A percentile compares a stretch with the other conserved stretches of the same genome.
Conservation (phyloP, 257 asterid genomes). For the Leptodermis oblonga region DNA sequence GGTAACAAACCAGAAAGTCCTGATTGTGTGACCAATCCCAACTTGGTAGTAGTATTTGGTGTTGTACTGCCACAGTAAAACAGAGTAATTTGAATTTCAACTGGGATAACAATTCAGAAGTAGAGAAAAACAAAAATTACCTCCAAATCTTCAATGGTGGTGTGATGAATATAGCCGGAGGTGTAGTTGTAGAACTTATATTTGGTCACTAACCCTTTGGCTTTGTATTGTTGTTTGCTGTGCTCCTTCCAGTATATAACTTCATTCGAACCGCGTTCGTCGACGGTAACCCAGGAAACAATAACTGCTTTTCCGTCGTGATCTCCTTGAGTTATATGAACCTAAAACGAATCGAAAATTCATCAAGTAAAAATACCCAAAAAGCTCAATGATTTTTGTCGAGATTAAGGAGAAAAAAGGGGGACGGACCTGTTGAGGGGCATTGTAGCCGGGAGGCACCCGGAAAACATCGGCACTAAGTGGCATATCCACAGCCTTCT, state of each 20-base stretch:
- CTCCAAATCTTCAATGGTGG: slow-evolving; percentile 54
- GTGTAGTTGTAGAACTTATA: slow-evolving; percentile 65
- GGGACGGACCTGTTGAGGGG: slow-evolving; percentile 81
- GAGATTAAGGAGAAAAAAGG: too few relatives aligned
- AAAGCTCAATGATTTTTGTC: too few relatives aligned
- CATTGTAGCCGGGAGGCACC: slow-evolving; percentile 77
- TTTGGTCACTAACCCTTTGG: slow-evolving; percentile 38
- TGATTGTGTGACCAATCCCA: slow-evolving; percentile 42
- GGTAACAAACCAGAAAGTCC: slow-evolving; percentile 77
- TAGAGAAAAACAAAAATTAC: slow-evolving; percentile 19
- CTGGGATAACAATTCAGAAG: neutral
- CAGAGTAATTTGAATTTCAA: neutral
- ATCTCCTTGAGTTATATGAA: slow-evolving; percentile 92
- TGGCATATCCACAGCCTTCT: slow-evolving; percentile 66
- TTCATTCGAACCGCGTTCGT: slow-evolving; percentile 53
- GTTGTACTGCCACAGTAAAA: slow-evolving; percentile 40
- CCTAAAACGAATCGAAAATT: slow-evolving; percentile 38
- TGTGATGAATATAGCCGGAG: slow-evolving; percentile 81
- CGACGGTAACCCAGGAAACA: slow-evolving; percentile 92
- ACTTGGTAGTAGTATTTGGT: slow-evolving; percentile 79
- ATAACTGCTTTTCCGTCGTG: slow-evolving; percentile 71
- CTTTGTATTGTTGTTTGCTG: slow-evolving; percentile 28
- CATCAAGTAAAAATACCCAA: neutral
- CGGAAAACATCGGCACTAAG: slow-evolving; percentile 73
- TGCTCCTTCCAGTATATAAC: slow-evolving; percentile 67